Base-by-base conservation (phyloP, 768 basidiomycete genomes). In the Ramaria rubella region DNA sequence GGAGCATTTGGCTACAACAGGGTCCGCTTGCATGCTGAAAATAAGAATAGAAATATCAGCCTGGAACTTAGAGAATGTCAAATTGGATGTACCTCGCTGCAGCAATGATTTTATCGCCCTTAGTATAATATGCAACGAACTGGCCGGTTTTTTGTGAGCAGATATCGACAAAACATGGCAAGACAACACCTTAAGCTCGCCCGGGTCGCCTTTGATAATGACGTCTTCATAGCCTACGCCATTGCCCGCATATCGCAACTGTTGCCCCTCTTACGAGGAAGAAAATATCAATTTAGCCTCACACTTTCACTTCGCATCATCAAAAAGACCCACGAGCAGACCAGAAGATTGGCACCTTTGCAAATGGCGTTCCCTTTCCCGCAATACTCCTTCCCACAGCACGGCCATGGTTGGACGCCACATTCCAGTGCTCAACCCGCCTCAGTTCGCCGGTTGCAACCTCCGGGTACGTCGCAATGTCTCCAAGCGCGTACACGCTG, bases 351-450 rank as follows among this genome's bases (percentile, higher is more conserved):
- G 91, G 90, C 11, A 89, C 73, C 71, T 92, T 93, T 46, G 75
- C 76, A 69, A 86, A 92, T n/a, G 85, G 81, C 59, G 82, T 30
- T 73, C 74, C 57, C 70, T 76, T 48, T 76, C 84, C 52, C 2
- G 85, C 77, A 61, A 95, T 90, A 8, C 79, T 85, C 66, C 82
- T 81, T 0, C 87, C 93, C n/a, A 87, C 85, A 15, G 86, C 82
- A 49, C 91, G 81, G 2, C 91, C 93, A 57, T 87, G 86, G 68
- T 94, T 94, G 46, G 83, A 83, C 15, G 92, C 91, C 57, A 93
- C 90, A 71, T 92, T 92, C 91, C 93, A 95, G 69, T 95, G 93
- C 69, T 95, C 92, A 57, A 94, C 84, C 49, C 91, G 72, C 26
- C 73, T 73, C 42, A 71, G 67, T 43, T 74, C 75, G 14, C 85